phyloP scores from a whole-genome alignment of 2,329 filamentous ascomycete species.

The Cytospora schulzeri region DNA sequence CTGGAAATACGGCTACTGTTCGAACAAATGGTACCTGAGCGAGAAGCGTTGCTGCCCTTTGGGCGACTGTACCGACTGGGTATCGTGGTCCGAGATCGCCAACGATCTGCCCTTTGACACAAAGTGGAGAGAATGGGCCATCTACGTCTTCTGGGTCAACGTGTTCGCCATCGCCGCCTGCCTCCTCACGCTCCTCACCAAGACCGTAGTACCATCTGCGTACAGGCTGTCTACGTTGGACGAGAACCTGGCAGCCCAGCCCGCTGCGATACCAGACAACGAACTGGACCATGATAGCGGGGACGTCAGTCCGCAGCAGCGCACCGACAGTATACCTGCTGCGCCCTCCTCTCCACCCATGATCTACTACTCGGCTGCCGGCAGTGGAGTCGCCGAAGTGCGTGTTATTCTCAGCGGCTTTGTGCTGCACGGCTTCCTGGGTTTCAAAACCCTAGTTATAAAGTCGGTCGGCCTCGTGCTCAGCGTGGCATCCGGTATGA shows the following conservation, averaged over 20 bases:
- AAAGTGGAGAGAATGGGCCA: slow-evolving; percentile 72
- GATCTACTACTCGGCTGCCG: slow-evolving; percentile 94
- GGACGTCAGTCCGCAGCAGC: slow-evolving; percentile 45
- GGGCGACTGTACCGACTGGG: slow-evolving; percentile 59
- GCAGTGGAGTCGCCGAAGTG: slow-evolving; percentile 94
- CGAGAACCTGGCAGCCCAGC: slow-evolving; percentile 81
- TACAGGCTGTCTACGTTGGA: slow-evolving; percentile 86
- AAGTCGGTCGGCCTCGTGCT: slow-evolving; percentile 83
- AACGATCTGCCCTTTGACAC: slow-evolving; percentile 48
- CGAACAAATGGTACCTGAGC: slow-evolving; percentile 69
- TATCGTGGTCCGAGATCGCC: slow-evolving; percentile 55
- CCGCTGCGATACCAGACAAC: slow-evolving; percentile 43
- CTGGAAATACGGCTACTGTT: slow-evolving; percentile 87
- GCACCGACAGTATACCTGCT: slow-evolving; percentile 37
- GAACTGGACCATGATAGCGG: slow-evolving; percentile 46
- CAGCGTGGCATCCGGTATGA: slow-evolving; percentile 89
- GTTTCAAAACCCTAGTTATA: slow-evolving; percentile 80
- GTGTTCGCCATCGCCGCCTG: slow-evolving; percentile 72
- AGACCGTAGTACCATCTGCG: slow-evolving; percentile 88
- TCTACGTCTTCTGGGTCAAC: slow-evolving; percentile 75
- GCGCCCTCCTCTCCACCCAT: slow-evolving; percentile 62
- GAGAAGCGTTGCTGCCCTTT: slow-evolving; percentile 66
- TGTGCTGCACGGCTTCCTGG: slow-evolving; percentile 92
- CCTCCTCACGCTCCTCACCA: slow-evolving; percentile 82
- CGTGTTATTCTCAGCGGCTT: slow-evolving; percentile 98